These are phyloP conservation scores for Ephemerocybe angulata DNA, from an alignment of 768 basidiomycete genomes.

Conservation along the genomic window DNA sequence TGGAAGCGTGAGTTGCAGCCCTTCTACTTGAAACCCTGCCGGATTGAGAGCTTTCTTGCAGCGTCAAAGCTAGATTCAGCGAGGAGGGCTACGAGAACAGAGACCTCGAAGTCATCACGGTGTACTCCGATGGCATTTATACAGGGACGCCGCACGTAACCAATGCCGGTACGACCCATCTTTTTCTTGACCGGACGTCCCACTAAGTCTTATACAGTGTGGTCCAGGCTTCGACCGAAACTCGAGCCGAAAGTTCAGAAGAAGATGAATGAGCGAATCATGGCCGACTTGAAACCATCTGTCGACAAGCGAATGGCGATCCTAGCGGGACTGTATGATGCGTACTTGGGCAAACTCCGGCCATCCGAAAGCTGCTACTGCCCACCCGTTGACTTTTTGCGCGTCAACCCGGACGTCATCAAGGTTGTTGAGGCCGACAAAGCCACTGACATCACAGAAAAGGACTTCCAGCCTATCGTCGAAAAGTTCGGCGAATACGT, in stretches of 20 bases:
- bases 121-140: background rate
- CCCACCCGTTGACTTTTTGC: conserved; percentile 10
- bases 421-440: background rate
- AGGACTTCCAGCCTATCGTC: background rate
- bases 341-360: conserved; percentile 16
- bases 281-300: background rate
- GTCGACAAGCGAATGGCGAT: background rate
- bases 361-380: conserved; percentile 24
- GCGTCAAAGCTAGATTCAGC: background rate
- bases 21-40: background rate
- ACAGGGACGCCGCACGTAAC: conserved; percentile 14
- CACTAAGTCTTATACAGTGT: conserved; percentile 13
- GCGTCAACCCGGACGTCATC: background rate
- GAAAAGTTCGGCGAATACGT: background rate
- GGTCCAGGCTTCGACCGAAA: conserved; percentile 20
- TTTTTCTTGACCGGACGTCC: background rate
- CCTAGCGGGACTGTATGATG: conserved; percentile 15
- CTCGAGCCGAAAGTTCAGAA: conserved; percentile 15
- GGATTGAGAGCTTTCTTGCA: background rate
- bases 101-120: background rate
- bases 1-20: background rate
- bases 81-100: background rate
- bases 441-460: background rate
- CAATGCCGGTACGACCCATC: conserved; percentile 19
- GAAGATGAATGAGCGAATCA: background rate